Conservation (phyloP, 1,284 basidiomycete genomes). For the Afroboletus lepidellus region DNA sequence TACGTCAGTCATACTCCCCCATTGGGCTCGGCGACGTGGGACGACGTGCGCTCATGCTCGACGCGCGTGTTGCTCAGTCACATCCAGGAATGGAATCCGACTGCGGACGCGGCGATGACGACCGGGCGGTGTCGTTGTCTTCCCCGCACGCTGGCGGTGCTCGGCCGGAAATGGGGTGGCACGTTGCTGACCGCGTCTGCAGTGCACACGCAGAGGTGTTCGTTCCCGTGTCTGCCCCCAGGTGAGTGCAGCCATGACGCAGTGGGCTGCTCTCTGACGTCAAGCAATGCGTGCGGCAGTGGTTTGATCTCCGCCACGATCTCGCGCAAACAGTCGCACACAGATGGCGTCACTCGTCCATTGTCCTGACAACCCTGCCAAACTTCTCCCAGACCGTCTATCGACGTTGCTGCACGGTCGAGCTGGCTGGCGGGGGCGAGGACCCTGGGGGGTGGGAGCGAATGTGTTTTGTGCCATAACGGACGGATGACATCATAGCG, state of each 20-base stretch:
- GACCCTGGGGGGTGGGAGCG: neutral
- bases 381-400: neutral
- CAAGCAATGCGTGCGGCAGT: constrained; percentile 31
- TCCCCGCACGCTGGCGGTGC: neutral
- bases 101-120: constrained; percentile 10
- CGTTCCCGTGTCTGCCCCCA: constrained; percentile 75
- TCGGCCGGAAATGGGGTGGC: constrained; percentile 12
- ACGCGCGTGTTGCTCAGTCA: constrained; percentile 9
- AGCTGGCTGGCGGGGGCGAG: neutral
- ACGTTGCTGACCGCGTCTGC: constrained; percentile 24
- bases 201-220: constrained; percentile 81
- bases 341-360: constrained; percentile 30
- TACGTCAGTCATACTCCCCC: constrained; percentile 22
- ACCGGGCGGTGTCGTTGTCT: too few relatives aligned
- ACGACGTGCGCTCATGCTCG: constrained; percentile 2
- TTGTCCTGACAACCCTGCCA: constrained; percentile 33
- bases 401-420: neutral
- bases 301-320: constrained; percentile 50
- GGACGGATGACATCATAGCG: constrained; percentile 32
- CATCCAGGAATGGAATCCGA: constrained; percentile 5
- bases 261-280: constrained; percentile 25
- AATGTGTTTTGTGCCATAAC: constrained; percentile 8
- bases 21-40: constrained; percentile 1
- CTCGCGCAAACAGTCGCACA: constrained; percentile 35
- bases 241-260: constrained; percentile 44